A percentile compares a stretch with the other conserved stretches of the same genome.
These are phyloP conservation scores for Discostella stelligeroides DNA, from an alignment of 108 stramenopile species.

Conservation along the genomic window DNA sequence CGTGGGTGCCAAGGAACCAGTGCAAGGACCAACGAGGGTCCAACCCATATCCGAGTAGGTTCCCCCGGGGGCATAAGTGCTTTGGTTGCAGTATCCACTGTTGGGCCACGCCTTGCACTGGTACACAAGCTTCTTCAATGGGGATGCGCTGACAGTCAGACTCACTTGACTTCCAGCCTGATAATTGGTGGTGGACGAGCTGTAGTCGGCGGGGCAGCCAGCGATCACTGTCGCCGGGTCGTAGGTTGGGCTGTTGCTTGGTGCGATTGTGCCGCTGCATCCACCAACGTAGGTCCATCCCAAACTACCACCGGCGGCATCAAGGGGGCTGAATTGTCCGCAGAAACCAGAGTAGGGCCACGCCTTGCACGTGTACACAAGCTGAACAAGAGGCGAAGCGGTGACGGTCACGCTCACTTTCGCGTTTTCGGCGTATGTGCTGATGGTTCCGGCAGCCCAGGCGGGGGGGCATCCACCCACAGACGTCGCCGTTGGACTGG, in stretches of 20 bases:
- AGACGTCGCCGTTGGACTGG: background rate
- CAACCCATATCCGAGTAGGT: background rate
- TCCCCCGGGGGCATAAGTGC: no score
- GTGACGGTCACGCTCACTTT: background rate
- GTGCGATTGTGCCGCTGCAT: background rate
- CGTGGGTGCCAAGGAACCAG: background rate
- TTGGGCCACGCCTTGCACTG: no score
- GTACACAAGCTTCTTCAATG: no score
- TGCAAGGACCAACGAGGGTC: background rate
- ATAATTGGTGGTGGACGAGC: background rate
- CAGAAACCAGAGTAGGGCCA: constrained; percentile 1
- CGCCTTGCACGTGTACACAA: constrained; percentile 7
- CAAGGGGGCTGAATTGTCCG: background rate
- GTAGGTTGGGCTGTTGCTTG: background rate
- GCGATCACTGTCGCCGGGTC: background rate
- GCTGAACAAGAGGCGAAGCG: background rate
- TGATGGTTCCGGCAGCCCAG: background rate
- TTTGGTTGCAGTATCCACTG: no score
- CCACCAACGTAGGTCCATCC: background rate
- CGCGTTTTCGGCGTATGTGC: background rate
- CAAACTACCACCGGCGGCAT: background rate
- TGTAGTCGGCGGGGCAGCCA: background rate
- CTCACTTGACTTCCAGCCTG: background rate
- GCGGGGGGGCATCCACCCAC: background rate
- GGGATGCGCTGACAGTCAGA: background rate